Evolutionary conservation across 345 rosid genomes (phyloP), one percentile per base, ranked within the genome.

Genomic region (Rhizophora apiculata): DNA sequence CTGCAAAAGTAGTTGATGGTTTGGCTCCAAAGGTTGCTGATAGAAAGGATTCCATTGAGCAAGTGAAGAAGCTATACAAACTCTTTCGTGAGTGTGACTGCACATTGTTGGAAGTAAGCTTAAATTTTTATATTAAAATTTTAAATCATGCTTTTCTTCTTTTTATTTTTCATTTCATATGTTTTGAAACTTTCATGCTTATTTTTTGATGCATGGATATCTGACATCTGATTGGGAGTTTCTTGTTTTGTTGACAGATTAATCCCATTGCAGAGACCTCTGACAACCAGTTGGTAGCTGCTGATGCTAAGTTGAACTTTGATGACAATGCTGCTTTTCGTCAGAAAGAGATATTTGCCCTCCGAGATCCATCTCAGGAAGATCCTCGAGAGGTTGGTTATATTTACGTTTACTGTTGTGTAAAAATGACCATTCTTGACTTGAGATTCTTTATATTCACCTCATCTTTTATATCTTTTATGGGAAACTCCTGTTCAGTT

Each of bases 251-350:
- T 74, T 66, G 63, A 54, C 85, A 96, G 99, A 90, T 96, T 78
- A 96, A 96, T 85, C 99, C 99, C 54, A 85, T 92, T 29, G 98
- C 96, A 0, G 99, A 96, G 88, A 90, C 97, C 66, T 75, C 99
- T 71, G 84, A 81, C 60, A 90, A 83, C 34, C 85, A 82, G 72
- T 76, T 96, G 85, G 97, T 96, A 68, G 99, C 99, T 77, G 99
- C 99, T 76, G 99, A 96, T 86, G 99, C 99, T 64, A 96, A 96
- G 76, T 77, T 96, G 86, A 96, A 96, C 80, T 92, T 96, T 62
- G 99, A 96, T 79, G 99, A 96, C 72, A 96, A 96, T 85, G 99
- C 99, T 70, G 91, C 88, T 32, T 96, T 81, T 76, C 89, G 97
- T 58, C 99, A 87, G 74, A 92, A 92, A 77, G 93, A 87, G 72